Conservation (phyloP, 768 basidiomycete species). For the Termitomyces sp. region DNA sequence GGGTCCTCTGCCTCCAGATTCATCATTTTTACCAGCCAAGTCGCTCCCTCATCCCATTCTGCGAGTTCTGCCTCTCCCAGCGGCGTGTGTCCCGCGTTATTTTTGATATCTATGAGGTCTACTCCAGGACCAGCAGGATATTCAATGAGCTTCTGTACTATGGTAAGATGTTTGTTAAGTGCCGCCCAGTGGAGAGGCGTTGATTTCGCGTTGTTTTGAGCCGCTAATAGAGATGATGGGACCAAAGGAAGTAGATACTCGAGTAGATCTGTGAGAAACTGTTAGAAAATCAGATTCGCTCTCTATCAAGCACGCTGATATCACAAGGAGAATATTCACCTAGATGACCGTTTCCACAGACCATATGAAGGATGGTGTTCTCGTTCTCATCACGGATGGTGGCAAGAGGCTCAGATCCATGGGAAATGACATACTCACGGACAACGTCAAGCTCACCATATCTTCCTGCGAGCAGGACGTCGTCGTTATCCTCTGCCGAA, state of each 20-base stretch:
- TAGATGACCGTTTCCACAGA: constrained; percentile 80
- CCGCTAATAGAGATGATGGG: constrained; percentile 47
- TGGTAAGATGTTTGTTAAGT: constrained; percentile 68
- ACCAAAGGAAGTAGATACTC: constrained; percentile 63
- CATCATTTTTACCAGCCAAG: constrained; percentile 81
- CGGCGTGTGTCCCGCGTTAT: constrained; percentile 66
- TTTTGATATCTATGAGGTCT: constrained; percentile 72
- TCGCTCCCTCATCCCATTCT: constrained; percentile 80
- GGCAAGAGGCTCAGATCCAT: constrained; percentile 44
- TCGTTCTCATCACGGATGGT: constrained; percentile 65
- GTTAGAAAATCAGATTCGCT: constrained; percentile 34
- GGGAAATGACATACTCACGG: constrained; percentile 53
- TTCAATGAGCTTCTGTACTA: constrained; percentile 55
- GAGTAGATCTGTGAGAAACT: constrained; percentile 62
- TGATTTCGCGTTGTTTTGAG: constrained; percentile 66
- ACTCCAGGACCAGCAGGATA: constrained; percentile 53
- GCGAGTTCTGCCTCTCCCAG: constrained; percentile 76
- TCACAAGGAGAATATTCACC: constrained; percentile 41
- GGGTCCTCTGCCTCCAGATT: constrained; percentile 47
- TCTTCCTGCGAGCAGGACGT: constrained; percentile 76
- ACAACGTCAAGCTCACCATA: constrained; percentile 87
- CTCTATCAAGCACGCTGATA: constrained; percentile 1
- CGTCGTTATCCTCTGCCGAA: constrained; percentile 54
- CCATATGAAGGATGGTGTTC: constrained; percentile 84
- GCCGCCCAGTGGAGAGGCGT: constrained; percentile 92